Evolutionary conservation across 2,329 filamentous ascomycete species (phyloP), one percentile per base, ranked within the genome.

Genomic region (Beauveria bassiana): DNA sequence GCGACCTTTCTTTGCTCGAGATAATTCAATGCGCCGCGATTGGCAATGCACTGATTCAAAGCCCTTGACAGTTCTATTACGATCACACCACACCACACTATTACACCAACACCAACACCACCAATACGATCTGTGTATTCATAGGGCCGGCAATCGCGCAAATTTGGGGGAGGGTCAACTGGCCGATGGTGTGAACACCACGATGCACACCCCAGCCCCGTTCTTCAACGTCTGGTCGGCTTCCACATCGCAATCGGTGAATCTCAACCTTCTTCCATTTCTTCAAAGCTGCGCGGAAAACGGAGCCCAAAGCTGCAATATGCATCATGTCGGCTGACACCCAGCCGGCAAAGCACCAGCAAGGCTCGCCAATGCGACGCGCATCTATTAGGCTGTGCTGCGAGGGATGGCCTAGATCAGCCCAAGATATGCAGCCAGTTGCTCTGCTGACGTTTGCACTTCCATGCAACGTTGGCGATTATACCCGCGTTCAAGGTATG

Each of bases 131-230:
- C 57, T 59, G 40, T 45, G 22, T 34, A 12, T 34, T 12, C 10
- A 10, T 26, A 59, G 24, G 49, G 47, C 57, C 18, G 49, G 47
- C 47, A 52, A 59, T 59, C 57, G 57, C 24, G 49, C 49, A 52
- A 45, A 53, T 26, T 46, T 12, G 47, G 40, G 38, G 57, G 57
- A 46, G 57, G 38, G 57, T 51, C 28, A 20, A 43, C 34, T 8
- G n/a, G 26, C 38, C 22, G 6, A 24, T 59, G 57, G 57, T 53
- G 57, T 59, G n/a, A 20, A 59, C 57, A 59, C 57, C 57, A 59
- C 18, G 47, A 59, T 38, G 57, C 38, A 45, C 10, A 59, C 47
- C 49, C 49, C 40, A n/a, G 57, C n/a, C 22, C 26, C 26, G 12
- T 18, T 53, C 20, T 53, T 46, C n/a, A 31, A 45, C 40, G 31